Evolutionary conservation across 202 grass and related monocot species (phyloP).

Genomic region (Schoenoplectus tabernaemontani): DNA sequence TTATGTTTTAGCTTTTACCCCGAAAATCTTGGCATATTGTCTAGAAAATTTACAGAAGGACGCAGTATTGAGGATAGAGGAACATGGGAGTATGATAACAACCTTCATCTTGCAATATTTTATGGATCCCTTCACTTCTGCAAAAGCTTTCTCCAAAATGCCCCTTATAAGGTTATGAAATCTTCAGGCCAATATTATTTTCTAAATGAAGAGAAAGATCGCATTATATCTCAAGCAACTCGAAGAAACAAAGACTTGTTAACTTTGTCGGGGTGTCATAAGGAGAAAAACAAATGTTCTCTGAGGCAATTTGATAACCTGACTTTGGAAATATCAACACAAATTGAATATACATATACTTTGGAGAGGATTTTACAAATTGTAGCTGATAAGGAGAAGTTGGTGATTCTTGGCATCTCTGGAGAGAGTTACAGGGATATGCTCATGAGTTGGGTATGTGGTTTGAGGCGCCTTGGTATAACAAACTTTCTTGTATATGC

Average conservation of each 20-base stretch:
- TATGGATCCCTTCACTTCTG: constrained; percentile 56
- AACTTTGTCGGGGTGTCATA: neutral
- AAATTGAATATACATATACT: constrained; percentile 33
- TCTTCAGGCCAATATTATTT: constrained; percentile 38
- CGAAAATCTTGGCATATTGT: constrained; percentile 22
- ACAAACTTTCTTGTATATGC: constrained; percentile 75
- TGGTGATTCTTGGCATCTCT: constrained; percentile 72
- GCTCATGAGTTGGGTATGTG: constrained; percentile 93
- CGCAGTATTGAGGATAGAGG: neutral
- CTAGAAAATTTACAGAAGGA: neutral
- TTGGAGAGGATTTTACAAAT: constrained; percentile 37
- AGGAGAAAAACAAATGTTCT: constrained; percentile 13
- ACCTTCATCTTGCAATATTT: constrained; percentile 45
- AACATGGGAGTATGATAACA: constrained; percentile 42
- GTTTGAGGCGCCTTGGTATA: constrained; percentile 48
- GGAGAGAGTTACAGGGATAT: constrained; percentile 73
- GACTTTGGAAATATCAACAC: constrained; percentile 16
- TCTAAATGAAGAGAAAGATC: constrained; percentile 8
- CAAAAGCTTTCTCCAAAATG: neutral
- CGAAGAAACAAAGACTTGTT: constrained; percentile 14
- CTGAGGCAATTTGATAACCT: neutral
- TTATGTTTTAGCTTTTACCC: constrained; percentile 45
- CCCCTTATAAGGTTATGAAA: constrained; percentile 40
- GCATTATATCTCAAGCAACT: neutral
- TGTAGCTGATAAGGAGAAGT: constrained; percentile 42